Evolutionary conservation across 257 asterid species (phyloP).

Genomic region (Primulina huaijiensis): DNA sequence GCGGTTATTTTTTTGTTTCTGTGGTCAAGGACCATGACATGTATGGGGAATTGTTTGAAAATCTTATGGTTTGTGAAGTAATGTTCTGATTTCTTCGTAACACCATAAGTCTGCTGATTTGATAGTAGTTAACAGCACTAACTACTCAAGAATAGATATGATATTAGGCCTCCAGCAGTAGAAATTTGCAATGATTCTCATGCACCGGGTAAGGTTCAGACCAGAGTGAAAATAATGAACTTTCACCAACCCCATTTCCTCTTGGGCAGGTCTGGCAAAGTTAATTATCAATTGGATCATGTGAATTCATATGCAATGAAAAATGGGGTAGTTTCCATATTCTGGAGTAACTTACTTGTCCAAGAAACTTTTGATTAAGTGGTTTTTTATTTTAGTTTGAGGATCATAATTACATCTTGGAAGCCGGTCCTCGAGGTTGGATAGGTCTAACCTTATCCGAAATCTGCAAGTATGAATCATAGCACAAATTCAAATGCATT

Average conservation of each 20-base stretch:
- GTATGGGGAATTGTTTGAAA: constrained; percentile 13
- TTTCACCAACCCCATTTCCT: not conserved
- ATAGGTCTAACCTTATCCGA: too few relatives aligned
- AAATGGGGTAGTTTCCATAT: too few relatives aligned
- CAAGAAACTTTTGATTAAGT: too few relatives aligned
- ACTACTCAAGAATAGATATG: not conserved
- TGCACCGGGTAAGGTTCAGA: not conserved
- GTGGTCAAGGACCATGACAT: constrained; percentile 2
- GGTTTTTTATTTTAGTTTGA: too few relatives aligned
- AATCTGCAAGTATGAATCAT: too few relatives aligned
- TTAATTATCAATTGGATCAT: not conserved
- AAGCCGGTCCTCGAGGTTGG: too few relatives aligned
- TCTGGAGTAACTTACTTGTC: too few relatives aligned
- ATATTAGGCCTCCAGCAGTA: not conserved
- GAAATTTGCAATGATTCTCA: too few relatives aligned
- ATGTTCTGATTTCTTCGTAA: not conserved
- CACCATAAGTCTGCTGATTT: constrained; percentile 1
- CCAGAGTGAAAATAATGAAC: constrained; percentile 3
- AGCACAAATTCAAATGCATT: too few relatives aligned
- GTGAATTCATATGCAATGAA: too few relatives aligned
- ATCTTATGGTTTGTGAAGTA: not conserved
- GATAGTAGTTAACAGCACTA: constrained; percentile 2
- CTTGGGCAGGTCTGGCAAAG: not conserved
- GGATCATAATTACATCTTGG: too few relatives aligned
- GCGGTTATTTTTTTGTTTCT: constrained; percentile 7